These are phyloP conservation scores for Colletotrichum euphorbiae DNA, from an alignment of 2,329 filamentous ascomycete species.

Conservation along the genomic window DNA sequence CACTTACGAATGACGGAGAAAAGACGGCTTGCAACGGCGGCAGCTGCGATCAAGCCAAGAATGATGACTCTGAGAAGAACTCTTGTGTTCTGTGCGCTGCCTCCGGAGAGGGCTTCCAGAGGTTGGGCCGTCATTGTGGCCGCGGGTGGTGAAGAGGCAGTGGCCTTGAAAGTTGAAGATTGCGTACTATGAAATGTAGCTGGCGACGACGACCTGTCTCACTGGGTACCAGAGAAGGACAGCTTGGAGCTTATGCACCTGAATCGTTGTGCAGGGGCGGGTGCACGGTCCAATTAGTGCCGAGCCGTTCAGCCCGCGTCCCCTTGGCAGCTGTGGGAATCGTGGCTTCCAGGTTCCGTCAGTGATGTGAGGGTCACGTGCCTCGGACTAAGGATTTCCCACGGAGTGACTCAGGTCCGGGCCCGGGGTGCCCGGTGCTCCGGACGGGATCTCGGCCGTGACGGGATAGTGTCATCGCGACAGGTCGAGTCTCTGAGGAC, in stretches of 20 bases:
- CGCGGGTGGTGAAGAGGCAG: conserved; percentile 44
- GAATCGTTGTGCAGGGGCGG: conserved; percentile 34
- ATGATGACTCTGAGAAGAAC: conserved; percentile 90
- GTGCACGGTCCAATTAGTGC: conserved; percentile 36
- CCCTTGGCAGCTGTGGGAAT: conserved; percentile 11
- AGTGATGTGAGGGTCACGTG: conserved; percentile 25
- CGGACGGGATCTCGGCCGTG: conserved; percentile 10
- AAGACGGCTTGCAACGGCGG: conserved; percentile 90
- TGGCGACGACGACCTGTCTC: conserved; percentile 38
- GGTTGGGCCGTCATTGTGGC: conserved; percentile 59
- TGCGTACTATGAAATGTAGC: conserved; percentile 33
- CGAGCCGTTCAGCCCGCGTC: conserved; percentile 24
- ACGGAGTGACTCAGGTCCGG: background rate
- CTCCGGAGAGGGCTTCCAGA: conserved; percentile 75
- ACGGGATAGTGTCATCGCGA: too few relatives aligned
- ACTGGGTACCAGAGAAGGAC: conserved; percentile 50
- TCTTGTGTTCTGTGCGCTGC: conserved; percentile 84
- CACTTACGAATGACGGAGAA: conserved; percentile 97
- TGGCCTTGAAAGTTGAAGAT: conserved; percentile 38
- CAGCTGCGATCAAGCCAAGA: conserved; percentile 88
- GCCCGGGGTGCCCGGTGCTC: conserved; percentile 19
- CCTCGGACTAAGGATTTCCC: conserved; percentile 33
- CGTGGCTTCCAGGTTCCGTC: conserved; percentile 25
- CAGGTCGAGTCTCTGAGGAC: too few relatives aligned
- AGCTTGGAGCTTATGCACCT: conserved; percentile 57